Conservation (phyloP, 2,329 filamentous ascomycete genomes). For the Aaosphaeria arxii region DNA sequence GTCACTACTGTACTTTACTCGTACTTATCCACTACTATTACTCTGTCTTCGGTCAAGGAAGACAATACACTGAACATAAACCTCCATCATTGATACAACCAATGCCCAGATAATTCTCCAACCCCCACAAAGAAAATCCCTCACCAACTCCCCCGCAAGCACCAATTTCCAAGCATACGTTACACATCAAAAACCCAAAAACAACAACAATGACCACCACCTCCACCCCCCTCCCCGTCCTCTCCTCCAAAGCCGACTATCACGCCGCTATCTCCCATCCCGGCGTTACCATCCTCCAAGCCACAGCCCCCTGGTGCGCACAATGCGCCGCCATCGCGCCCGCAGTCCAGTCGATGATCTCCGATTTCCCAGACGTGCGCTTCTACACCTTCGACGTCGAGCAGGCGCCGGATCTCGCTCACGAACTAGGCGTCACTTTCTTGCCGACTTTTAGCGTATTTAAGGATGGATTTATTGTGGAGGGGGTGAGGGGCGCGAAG, state of each 20-base stretch:
- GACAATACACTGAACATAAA: too few species aligned
- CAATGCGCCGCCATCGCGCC: constrained; percentile 27
- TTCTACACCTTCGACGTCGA: constrained; percentile 32
- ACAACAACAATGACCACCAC: constrained; percentile 5
- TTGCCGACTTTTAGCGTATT: constrained; percentile 28
- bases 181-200: too few species aligned
- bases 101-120: too few species aligned
- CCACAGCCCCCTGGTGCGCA: constrained; percentile 27
- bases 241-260: constrained; percentile 24
- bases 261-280: constrained; percentile 26
- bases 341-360: constrained; percentile 22
- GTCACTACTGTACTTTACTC: too few species aligned
- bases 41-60: too few species aligned
- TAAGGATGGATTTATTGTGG: constrained; percentile 24
- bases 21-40: too few species aligned
- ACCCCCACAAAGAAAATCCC: too few species aligned
- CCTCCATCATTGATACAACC: too few species aligned
- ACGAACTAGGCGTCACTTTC: constrained; percentile 23
- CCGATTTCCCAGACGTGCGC: constrained; percentile 19
- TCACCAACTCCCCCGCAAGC: too few species aligned
- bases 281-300: constrained; percentile 29
- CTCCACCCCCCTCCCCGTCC: constrained; percentile 13
- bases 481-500: constrained; percentile 6
- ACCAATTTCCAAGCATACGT: too few species aligned
- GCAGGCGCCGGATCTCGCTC: constrained; percentile 27